Conservation (phyloP, 164 flowering plant genomes). For the Nymphaea thermarum region DNA sequence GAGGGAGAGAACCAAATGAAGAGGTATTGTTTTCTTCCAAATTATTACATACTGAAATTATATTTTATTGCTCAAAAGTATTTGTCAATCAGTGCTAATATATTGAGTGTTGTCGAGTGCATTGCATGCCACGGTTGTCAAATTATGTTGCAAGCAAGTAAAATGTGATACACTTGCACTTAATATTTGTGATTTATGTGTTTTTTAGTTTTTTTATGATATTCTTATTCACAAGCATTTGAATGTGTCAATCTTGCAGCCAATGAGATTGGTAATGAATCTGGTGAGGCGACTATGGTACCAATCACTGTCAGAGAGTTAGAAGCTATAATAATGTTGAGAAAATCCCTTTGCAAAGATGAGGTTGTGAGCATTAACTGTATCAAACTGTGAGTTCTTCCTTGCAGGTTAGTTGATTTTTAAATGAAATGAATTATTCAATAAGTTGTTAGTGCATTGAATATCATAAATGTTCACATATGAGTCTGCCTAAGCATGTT, state of each 20-base stretch:
- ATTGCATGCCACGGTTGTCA: slow-evolving; percentile 81
- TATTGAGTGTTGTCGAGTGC: slow-evolving; percentile 68
- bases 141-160: slow-evolving; percentile 87
- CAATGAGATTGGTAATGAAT: slow-evolving; percentile 95
- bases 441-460: too few species aligned
- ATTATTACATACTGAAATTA: too few species aligned
- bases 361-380: slow-evolving; percentile 62
- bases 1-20: slow-evolving; percentile 94
- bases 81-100: slow-evolving; percentile 36
- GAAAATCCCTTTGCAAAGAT: slow-evolving; percentile 96
- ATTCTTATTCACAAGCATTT: not conserved
- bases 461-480: too few species aligned
- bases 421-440: too few species aligned
- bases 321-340: slow-evolving; percentile 84
- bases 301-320: slow-evolving; percentile 98
- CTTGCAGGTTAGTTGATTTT: too few species aligned
- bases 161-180: not conserved
- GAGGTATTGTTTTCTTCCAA: slow-evolving; percentile 29
- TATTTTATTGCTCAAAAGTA: not conserved
- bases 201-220: not conserved
- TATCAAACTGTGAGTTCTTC: too few species aligned
- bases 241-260: slow-evolving; percentile 26
- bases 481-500: too few species aligned
- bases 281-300: slow-evolving; percentile 79
- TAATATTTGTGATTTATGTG: not conserved